Evolutionary conservation across 1,284 basidiomycete species (phyloP).

Genomic region (Pseudozyma pruni): DNA sequence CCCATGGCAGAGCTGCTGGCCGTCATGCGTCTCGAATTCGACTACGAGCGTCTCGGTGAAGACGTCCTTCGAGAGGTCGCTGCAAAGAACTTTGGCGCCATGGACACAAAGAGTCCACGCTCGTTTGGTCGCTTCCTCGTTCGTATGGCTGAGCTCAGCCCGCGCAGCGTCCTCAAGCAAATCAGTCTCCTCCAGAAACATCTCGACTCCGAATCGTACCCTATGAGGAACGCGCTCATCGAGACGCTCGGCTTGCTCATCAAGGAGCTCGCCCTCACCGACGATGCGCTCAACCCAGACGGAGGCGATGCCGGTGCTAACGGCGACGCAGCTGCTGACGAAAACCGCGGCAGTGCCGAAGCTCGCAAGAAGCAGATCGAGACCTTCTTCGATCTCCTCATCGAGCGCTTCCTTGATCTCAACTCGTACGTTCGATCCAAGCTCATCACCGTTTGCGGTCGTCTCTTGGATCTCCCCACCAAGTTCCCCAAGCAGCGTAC

Average conservation of each 20-base stretch:
- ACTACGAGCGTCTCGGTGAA: constrained; percentile 87
- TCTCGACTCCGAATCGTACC: constrained; percentile 94
- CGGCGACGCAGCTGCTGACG: constrained; percentile 38
- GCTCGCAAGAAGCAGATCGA: constrained; percentile 84
- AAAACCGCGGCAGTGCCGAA: constrained; percentile 64
- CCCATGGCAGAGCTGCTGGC: constrained; percentile 90
- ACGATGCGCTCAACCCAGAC: constrained; percentile 50
- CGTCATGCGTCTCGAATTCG: constrained; percentile 84
- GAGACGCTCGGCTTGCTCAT: constrained; percentile 67
- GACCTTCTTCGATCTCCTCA: constrained; percentile 82
- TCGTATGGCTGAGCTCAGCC: constrained; percentile 82
- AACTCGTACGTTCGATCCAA: constrained; percentile 92
- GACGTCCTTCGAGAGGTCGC: constrained; percentile 88
- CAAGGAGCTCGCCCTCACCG: constrained; percentile 68
- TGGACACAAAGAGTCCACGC: constrained; percentile 88
- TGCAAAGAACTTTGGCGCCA: constrained; percentile 78
- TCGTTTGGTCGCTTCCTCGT: constrained; percentile 87
- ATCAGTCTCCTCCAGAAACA: constrained; percentile 85
- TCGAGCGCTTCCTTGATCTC: constrained; percentile 86
- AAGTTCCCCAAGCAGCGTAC: constrained; percentile 90
- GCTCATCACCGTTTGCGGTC: constrained; percentile 80
- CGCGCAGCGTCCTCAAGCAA: constrained; percentile 87
- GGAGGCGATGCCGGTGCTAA: constrained; percentile 13
- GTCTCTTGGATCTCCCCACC: constrained; percentile 76
- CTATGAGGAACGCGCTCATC: constrained; percentile 78